Percentiles rank a stretch among this genome's conserved stretches.
Evolutionary conservation across 306 rosid species (phyloP).

Genomic region (Prunus mume): DNA sequence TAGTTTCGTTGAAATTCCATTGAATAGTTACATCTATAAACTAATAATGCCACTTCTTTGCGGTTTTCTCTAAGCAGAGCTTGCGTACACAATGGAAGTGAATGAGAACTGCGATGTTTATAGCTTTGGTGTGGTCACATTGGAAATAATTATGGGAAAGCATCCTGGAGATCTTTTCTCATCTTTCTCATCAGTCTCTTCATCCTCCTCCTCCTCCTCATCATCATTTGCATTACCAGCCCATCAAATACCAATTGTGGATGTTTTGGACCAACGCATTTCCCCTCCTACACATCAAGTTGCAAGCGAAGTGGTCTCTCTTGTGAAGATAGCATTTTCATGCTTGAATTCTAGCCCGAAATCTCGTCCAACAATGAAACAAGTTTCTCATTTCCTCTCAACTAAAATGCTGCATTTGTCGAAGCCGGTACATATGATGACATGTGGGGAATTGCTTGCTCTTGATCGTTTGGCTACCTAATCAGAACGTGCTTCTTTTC

Average conservation of each 20-base stretch:
- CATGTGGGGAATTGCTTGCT: not conserved
- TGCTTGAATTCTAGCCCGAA: not conserved
- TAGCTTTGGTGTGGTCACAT: too few relatives aligned
- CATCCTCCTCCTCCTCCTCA: not conserved
- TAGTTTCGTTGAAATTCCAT: too few relatives aligned
- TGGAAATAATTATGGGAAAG: too few relatives aligned
- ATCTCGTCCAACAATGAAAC: slow-evolving; percentile 11
- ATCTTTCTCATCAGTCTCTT: not conserved
- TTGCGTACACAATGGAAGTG: too few relatives aligned
- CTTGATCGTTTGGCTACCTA: not conserved
- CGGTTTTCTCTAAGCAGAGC: too few relatives aligned
- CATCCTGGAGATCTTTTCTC: too few relatives aligned
- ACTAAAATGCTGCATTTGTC: not conserved
- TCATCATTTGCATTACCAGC: too few relatives aligned
- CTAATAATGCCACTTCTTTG: too few relatives aligned
- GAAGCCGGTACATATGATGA: not conserved
- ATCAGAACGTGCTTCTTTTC: not conserved
- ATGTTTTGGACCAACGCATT: not conserved
- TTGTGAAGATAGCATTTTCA: not conserved
- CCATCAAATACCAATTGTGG: too few relatives aligned
- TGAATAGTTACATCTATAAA: too few relatives aligned
- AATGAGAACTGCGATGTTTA: too few relatives aligned
- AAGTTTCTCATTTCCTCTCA: not conserved
- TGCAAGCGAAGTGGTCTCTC: not conserved
- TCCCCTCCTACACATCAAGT: not conserved